Base-by-base conservation (phyloP, 306 rosid species). In the Styphnolobium japonicum region DNA sequence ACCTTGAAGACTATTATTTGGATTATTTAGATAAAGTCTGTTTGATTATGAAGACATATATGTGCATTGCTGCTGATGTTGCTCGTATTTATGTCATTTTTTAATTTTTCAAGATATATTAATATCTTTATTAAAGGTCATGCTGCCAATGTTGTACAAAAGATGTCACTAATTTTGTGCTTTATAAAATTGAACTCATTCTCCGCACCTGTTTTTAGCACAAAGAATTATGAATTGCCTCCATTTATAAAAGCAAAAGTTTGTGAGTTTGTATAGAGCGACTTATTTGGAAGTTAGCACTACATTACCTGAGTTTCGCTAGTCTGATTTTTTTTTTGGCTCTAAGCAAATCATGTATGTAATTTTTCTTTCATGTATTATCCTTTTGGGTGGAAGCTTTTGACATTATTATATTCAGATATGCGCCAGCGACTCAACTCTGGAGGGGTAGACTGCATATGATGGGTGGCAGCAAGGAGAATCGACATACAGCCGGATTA, bases 401-500 rank as follows among this genome's bases (percentile, higher is more conserved):
- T 65, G 49, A 80, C 67, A 53, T 40, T 66, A 57, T 64, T 72
- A 60, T 83, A 53, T 85, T 42, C 85, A 94, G 98, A 83, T 94
- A 92, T 72, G 98, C 98, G 48, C 95, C 98, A 25, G 98, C 98
- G 74, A 94, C 98, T 52, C 97, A 92, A 82, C 83, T 92, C 74
- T 94, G 97, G 98, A 92, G 90, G 85, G 98, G 95, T 48, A 89
- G 98, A 77, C 89, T 94, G 55, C 98, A 94, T 84, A 97, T 94
- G 86, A 94, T 92, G 98, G 98, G 98, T 43, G 98, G 98, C 53
- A 94, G 98, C 85, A 91, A 91, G 88, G 98, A 94, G 88, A 94
- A 94, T 68, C 97, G 98, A 9, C 92, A 91, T 77, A 92, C 97
- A 2, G 97, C 98, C 66, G 95, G 89, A 79, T 80, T 92, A 80